Base-by-base conservation (phyloP, 2,329 filamentous ascomycete species). In the Colletotrichum spaethianum region DNA sequence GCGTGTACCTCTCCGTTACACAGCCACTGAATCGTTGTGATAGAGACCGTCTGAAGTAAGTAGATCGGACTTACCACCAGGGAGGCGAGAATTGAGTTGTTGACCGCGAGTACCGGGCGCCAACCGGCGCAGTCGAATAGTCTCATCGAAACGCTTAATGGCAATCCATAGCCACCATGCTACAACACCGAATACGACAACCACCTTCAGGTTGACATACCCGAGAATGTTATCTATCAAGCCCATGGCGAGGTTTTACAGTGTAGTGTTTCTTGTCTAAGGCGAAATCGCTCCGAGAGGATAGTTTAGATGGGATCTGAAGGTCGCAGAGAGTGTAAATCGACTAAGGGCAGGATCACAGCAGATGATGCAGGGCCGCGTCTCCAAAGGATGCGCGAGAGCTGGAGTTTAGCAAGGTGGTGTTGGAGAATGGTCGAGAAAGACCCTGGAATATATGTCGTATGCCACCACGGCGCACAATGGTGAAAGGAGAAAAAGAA, bases 191-290 rank as follows among this genome's bases (percentile, higher is more conserved):
- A 84, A 79, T 38, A 85, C 62, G 57, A 83, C 67, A 23, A 83
- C 74, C 63, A 79, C 78, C 69, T 80, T 83, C 63, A 83, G 75
- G 68, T 88, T 88, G 76, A 86, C 75, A 69, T 84, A 79, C 70
- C 82, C 81, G 73, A 88, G 57, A 38, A 87, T 67, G 42, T 82
- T 76, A 75, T 90, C 88, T 61, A 91, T 79, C 28, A 89, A 79
- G 75, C 88, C 83, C 84, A 89, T 89, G 67, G 38, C 79, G 74
- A 48, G 31, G 20, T 48, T 52, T 14, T n/a, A 26, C 33, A 9
- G 11, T 7, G 11, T 6, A 26, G 9, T 18, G 8, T 16, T 50
- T 20, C 8, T 44, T 44, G 16, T 50, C n/a, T n/a, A n/a, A n/a
- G 23, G n/a, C 2, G 5, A 44, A 28, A n/a, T 12, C 6, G 14